Evolutionary conservation across 257 asterid species (phyloP), one percentile per base, ranked within the genome.

Genomic region (Salvia rosmarinus): DNA sequence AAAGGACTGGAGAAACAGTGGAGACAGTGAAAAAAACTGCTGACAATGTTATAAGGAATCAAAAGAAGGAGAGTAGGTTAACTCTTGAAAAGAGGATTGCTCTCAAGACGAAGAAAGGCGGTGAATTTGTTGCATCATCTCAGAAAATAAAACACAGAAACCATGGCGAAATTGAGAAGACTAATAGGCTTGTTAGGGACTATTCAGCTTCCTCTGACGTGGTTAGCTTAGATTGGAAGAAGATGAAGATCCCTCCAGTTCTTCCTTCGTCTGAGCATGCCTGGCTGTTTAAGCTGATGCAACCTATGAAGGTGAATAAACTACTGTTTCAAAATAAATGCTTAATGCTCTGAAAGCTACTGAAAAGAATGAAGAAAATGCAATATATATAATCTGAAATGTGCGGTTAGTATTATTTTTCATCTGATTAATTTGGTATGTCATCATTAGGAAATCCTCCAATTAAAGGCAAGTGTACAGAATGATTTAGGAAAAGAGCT

Each of bases 211-310:
- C 89, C 20, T 72, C 85, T 3, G 90, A 88, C 25, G 67, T 83
- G 61, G 84, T 76, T 58, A 82, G 90, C 86, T 76, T 89, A 28
- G 89, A 88, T 44, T 92, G 98, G 98, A 92, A 86, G 85, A 89
- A 82, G 73, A 88, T 85, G 94, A 92, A 86, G 86, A 92, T 92
- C 17, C 96, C 96, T 5, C 92, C 96, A 0, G 98, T 92, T 66
- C 92, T 91, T 66, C 79, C 95, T 65, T 85, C 94, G 35, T 78
- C 90, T 2, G 96, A 88, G 85, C 95, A 92, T 67, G 58, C 75
- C 17, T 86, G 95, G 95, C 82, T 92, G 42, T 89, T 89, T 75
- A 86, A 86, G 74, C 77, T 89, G 79, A 88, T 92, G 92, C 92
- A 92, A 76, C 96, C 92, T 23, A 84, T 82, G 95, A 92, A 92